Evolutionary conservation across 2,329 filamentous ascomycete genomes (phyloP).

Genomic region (Hypoxylon sp.): DNA sequence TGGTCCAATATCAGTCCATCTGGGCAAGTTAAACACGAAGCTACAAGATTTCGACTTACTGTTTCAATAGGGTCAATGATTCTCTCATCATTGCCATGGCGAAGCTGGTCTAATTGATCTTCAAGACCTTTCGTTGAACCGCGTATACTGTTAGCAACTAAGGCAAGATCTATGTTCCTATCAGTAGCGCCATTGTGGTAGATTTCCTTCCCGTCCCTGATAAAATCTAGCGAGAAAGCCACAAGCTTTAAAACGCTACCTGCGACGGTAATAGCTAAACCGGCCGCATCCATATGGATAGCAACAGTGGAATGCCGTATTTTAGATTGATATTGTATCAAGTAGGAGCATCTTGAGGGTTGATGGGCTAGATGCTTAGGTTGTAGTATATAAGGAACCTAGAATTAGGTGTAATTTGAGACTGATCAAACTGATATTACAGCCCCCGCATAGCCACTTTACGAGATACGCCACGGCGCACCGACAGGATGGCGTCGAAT

Average conservation of each 20-base stretch:
- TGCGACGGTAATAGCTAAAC: conserved; percentile 30
- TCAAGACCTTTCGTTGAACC: conserved; percentile 28
- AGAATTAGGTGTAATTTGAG: too few species aligned
- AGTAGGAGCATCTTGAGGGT: too few species aligned
- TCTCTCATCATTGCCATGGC: neutral
- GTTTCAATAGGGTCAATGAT: conserved; percentile 12
- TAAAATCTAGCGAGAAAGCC: conserved; percentile 34
- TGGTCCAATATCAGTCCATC: neutral
- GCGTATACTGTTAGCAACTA: conserved; percentile 28
- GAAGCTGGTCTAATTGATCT: conserved; percentile 19
- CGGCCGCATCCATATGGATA: conserved; percentile 34
- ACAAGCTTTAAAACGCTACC: conserved; percentile 35
- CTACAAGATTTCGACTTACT: conserved; percentile 18
- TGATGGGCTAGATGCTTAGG: too few species aligned
- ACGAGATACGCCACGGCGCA: too few species aligned
- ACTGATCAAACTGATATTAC: too few species aligned
- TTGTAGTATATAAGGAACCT: too few species aligned
- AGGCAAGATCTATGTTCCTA: conserved; percentile 29
- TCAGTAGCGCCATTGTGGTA: conserved; percentile 34
- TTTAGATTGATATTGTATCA: too few species aligned
- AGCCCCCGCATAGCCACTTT: too few species aligned
- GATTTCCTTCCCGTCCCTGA: conserved; percentile 37
- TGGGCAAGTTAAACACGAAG: too few species aligned
- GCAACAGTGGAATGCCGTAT: too few species aligned
- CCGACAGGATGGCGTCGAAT: too few species aligned